Percentiles rank a stretch among this genome's conserved stretches.
These are phyloP conservation scores for Pythium myriotylum DNA, from an alignment of 352 stramenopile species.

Conservation along the genomic window DNA sequence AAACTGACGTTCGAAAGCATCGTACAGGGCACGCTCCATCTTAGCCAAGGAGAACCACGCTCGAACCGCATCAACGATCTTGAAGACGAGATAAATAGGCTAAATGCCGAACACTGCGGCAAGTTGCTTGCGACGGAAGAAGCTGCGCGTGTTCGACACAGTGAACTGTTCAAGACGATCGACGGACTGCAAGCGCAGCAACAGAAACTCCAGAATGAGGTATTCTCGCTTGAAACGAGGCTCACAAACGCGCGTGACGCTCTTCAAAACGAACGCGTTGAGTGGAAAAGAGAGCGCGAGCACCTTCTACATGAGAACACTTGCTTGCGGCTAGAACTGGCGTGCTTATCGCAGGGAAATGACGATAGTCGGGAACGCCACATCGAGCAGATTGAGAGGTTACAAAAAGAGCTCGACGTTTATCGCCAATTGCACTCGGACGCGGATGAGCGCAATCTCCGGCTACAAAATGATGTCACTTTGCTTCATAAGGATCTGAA, in stretches of 20 bases:
- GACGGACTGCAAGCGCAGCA: slow-evolving; percentile 40
- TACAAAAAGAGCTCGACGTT: slow-evolving; percentile 14
- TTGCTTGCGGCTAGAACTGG: slow-evolving; percentile 18
- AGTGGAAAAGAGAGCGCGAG: slow-evolving; percentile 38
- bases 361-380: slow-evolving; percentile 6
- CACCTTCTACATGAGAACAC: slow-evolving; percentile 20
- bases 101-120: slow-evolving; percentile 48
- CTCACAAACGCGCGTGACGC: slow-evolving; percentile 37
- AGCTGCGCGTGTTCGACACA: slow-evolving; percentile 26
- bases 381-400: neutral
- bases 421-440: slow-evolving; percentile 1
- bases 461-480: slow-evolving; percentile 25
- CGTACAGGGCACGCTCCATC: slow-evolving; percentile 40
- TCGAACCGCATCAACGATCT: slow-evolving; percentile 54
- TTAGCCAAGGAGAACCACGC: slow-evolving; percentile 38
- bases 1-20: neutral
- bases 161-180: slow-evolving; percentile 33
- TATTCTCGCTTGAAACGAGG: slow-evolving; percentile 47
- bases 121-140: slow-evolving; percentile 46
- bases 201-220: slow-evolving; percentile 59
- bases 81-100: slow-evolving; percentile 59
- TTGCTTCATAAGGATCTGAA: slow-evolving; percentile 26
- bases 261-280: slow-evolving; percentile 37
- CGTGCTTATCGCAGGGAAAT: neutral
- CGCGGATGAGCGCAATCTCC: neutral